These are phyloP conservation scores for Trypanosoma mega DNA, from an alignment of 208 protist species.

Conservation along the genomic window DNA sequence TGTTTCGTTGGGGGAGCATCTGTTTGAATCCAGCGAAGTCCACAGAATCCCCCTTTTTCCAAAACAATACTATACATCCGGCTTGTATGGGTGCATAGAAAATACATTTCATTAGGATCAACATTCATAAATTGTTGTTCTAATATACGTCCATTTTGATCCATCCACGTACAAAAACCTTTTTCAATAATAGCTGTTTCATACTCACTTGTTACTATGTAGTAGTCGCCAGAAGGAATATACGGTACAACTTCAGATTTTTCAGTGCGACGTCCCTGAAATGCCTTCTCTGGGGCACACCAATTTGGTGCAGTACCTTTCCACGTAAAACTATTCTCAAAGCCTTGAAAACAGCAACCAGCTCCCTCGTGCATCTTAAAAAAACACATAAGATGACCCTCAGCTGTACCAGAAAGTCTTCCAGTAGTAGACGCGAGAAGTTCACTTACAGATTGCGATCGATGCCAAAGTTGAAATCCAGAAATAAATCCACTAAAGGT, in stretches of 20 bases:
- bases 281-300: constrained; percentile 36
- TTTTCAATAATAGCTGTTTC: constrained; percentile 76
- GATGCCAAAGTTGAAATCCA: constrained; percentile 53
- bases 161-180: constrained; percentile 77
- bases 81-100: constrained; percentile 35
- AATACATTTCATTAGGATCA: constrained; percentile 37
- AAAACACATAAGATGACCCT: constrained; percentile 39
- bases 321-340: constrained; percentile 37
- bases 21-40: constrained; percentile 28
- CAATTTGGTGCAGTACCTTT: constrained; percentile 40
- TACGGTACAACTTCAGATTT: constrained; percentile 24
- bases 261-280: constrained; percentile 16
- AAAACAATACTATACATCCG: constrained; percentile 31
- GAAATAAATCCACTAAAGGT: constrained; percentile 32
- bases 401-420: background rate
- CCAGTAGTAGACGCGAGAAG: constrained; percentile 43
- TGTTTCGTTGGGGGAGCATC: constrained; percentile 13
- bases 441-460: constrained; percentile 41
- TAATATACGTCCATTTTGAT: constrained; percentile 53
- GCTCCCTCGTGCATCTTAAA: constrained; percentile 73
- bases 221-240: constrained; percentile 47
- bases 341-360: constrained; percentile 57
- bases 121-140: constrained; percentile 65
- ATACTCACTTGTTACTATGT: constrained; percentile 63
- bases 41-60: constrained; percentile 16